Evolutionary conservation across 805 yeast genomes (phyloP), one percentile per base, ranked within the genome.

Genomic region (Pichia eremophila): DNA sequence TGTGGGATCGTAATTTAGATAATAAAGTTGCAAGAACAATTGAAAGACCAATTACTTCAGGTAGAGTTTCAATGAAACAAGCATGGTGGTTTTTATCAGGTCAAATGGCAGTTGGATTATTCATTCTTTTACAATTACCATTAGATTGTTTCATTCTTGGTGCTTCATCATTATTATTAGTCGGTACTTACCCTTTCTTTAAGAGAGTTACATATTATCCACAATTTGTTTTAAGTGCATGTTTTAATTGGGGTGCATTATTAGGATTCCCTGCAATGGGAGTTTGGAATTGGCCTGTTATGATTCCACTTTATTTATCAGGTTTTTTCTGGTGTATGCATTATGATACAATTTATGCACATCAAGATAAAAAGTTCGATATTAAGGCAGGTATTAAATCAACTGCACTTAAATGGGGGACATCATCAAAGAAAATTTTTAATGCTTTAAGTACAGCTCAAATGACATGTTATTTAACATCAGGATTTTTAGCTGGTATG

Each of bases 241-340:
- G 95, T 58, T 93, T 87, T 65, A 83, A 86, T 51, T 93, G 99
- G 98, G 98, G 95, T 36, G 87, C 95, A 15, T 61, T 93, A 38
- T 66, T 93, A 31, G 99, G 98, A 0, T 91, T 86, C 66, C 97
- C 99, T 9, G 98, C 98, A 2, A 86, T 93, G 79, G 95, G 95
- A 0, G 78, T 91, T 4, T 75, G 91, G 75, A 77, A 83, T 57
- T 73, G 78, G 70, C 67, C 79, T 10, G 83, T 88, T 5, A 90
- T 90, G 79, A 68, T 78, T 4, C 87, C 96, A 0, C 69, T 93
- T 43, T 87, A 83, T 58, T 62, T 79, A 4, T 78, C 95, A 17
- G 81, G 88, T 41, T 84, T 81, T 60, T 72, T 83, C 47, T 93
- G 99, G 99, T 83, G 95, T 55, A 86, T 93, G 90, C 81, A 82